These are phyloP conservation scores for Candida succiphila DNA, from an alignment of 805 yeast genomes.

Conservation along the genomic window DNA sequence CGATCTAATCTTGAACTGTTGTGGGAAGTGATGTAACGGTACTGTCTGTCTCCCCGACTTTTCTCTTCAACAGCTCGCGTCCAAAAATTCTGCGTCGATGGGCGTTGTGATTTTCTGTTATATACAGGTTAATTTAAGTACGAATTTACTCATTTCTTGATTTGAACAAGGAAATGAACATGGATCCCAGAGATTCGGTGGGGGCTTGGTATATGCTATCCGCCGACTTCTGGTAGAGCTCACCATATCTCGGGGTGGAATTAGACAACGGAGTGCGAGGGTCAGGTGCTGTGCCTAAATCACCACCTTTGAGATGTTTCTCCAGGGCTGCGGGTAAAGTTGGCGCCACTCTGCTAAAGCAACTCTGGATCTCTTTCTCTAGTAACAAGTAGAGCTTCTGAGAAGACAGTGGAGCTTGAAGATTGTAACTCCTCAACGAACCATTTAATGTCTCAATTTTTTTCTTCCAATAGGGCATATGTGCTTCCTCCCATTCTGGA, in stretches of 20 bases:
- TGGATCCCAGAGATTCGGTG: conserved; percentile 19
- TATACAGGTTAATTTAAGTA: neutral
- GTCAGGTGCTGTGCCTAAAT: conserved; percentile 1
- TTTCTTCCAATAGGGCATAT: conserved; percentile 21
- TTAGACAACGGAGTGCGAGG: neutral
- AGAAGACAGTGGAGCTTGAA: conserved; percentile 55
- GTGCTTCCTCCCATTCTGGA: conserved; percentile 28
- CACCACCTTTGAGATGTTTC: conserved; percentile 12
- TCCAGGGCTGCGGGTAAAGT: conserved; percentile 11
- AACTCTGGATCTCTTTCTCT: conserved; percentile 32
- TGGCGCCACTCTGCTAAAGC: conserved; percentile 25
- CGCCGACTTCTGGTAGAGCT: conserved; percentile 11
- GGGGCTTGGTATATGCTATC: conserved; percentile 16
- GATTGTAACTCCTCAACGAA: conserved; percentile 44
- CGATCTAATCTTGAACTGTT: too few relatives aligned
- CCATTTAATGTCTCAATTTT: conserved; percentile 34
- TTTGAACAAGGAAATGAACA: conserved; percentile 16
- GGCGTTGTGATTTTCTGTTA: neutral
- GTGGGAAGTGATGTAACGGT: too few relatives aligned
- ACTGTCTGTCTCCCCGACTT: too few relatives aligned
- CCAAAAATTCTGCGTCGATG: too few relatives aligned
- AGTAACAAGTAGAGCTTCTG: conserved; percentile 40
- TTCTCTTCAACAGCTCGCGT: too few relatives aligned
- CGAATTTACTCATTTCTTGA: neutral
- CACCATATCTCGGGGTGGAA: conserved; percentile 6